Base-by-base conservation (phyloP, 352 stramenopile species). In the Pythium sukuiense region DNA sequence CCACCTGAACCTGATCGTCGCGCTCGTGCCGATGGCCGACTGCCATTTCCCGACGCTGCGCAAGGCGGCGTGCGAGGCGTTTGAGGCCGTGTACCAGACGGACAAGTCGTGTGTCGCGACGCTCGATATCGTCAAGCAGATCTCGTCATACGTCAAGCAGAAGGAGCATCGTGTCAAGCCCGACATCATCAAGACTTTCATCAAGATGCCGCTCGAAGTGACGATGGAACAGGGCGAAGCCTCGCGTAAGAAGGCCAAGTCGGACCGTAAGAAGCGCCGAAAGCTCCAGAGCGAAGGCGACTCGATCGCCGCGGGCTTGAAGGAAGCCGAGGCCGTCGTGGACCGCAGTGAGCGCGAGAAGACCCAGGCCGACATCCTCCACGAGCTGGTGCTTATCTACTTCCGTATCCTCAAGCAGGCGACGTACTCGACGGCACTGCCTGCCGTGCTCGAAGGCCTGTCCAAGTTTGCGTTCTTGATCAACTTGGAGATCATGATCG, bases 401-500 rank as follows among this genome's bases (percentile, higher is more conserved):
- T 99, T 99, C 76, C 92, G 95, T 24, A 97, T 99, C 59, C 78
- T 99, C 32, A 99, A 99, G 72, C 85, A 93, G 61, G 80, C 86
- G 18, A 92, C 90, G 26, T 88, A 90, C 67, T 95, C 89, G 37
- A 79, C 86, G n/a, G 78, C 97, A 18, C 67, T 99, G 58, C 94
- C 95, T 1, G 88, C 90, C 1, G 93, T 97, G 56, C 83, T 99
- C 20, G 85, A 93, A 63, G 96, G 96, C 2, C 81, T 99, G 46
- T 85, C 91, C 45, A 98, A 98, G 69, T 98, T 97, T 81, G 95
- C 93, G 16, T 97, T 99, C 81, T 65, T 99, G 11, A 98, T 99
- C 63, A 98, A 99, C 71, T 80, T 99, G n/a, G 96, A 99, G 75
- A 98, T 98, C 39, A 96, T 99, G 77, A 90, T 97, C 29, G 95